Percentiles rank a stretch among this genome's conserved stretches.
phyloP scores from a whole-genome alignment of 257 asterid species.

The Parsonsia alboflavescens region DNA sequence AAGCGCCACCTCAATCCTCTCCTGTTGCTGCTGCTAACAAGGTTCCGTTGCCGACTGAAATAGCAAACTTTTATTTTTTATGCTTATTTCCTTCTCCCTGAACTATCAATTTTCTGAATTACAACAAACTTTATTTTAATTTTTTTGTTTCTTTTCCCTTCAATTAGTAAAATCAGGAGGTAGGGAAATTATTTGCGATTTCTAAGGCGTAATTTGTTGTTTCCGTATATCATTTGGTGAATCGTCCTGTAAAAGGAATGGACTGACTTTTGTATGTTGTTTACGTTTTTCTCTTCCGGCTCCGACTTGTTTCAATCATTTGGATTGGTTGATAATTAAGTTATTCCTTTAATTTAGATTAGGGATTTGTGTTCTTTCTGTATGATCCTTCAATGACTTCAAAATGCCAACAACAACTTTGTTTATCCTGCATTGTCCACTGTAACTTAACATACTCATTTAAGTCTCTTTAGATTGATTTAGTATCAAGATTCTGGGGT shows the following conservation, averaged over 20 bases:
- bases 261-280: background rate
- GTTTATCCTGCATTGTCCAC: background rate
- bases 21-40: background rate
- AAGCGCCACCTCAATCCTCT: background rate
- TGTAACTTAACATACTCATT: background rate
- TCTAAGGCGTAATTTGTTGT: background rate
- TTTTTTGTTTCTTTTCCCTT: background rate
- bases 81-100: background rate
- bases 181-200: background rate
- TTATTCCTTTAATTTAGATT: background rate
- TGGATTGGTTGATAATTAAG: background rate
- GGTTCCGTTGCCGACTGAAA: conserved; percentile 3
- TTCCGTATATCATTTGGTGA: background rate
- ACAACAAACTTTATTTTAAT: background rate
- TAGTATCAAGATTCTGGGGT: background rate
- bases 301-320: background rate
- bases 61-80: background rate
- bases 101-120: background rate
- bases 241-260: background rate
- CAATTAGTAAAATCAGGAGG: background rate
- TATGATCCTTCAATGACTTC: background rate
- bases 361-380: background rate
- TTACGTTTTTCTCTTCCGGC: background rate
- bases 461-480: background rate
- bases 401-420: background rate